Percentiles rank a stretch among this genome's conserved stretches.
Conservation (phyloP, 1,284 basidiomycete species). For the Ceratobasidium theobromae region DNA sequence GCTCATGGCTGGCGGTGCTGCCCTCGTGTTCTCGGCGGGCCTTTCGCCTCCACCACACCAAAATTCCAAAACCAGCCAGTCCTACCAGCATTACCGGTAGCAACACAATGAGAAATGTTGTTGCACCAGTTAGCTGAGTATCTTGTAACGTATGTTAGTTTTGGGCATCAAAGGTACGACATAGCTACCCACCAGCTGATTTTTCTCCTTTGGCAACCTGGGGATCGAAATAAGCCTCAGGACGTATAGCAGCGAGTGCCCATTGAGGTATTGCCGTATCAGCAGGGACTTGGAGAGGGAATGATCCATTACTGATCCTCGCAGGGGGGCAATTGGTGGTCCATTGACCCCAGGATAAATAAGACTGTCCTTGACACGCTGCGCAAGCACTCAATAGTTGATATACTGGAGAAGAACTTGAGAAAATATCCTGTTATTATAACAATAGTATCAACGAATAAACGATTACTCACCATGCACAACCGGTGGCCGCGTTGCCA, state of each 20-base stretch:
- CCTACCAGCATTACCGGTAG: conserved; percentile 11
- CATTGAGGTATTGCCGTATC: conserved; percentile 3
- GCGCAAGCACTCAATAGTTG: conserved; percentile 28
- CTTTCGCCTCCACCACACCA: conserved; percentile 16
- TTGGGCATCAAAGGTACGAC: background rate
- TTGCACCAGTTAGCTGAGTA: conserved; percentile 7
- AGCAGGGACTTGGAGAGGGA: conserved; percentile 26
- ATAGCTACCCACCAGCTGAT: background rate
- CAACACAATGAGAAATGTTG: conserved; percentile 8
- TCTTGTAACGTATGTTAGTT: background rate
- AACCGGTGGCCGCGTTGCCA: conserved; percentile 14
- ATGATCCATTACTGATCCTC: conserved; percentile 12
- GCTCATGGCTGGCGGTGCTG: conserved; percentile 3
- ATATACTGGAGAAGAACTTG: conserved; percentile 30
- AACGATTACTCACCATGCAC: conserved; percentile 22
- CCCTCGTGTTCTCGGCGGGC: background rate
- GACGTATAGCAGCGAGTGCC: background rate
- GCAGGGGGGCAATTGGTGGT: conserved; percentile 16
- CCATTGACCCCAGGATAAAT: conserved; percentile 28
- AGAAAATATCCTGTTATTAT: background rate
- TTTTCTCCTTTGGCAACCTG: conserved; percentile 3
- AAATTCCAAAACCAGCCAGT: background rate
- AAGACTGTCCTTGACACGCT: conserved; percentile 28
- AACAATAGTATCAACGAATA: background rate
- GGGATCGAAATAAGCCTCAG: background rate